Evolutionary conservation across 1,284 basidiomycete genomes (phyloP), one percentile per base, ranked within the genome.

Genomic region (Sporisorium sorghi): DNA sequence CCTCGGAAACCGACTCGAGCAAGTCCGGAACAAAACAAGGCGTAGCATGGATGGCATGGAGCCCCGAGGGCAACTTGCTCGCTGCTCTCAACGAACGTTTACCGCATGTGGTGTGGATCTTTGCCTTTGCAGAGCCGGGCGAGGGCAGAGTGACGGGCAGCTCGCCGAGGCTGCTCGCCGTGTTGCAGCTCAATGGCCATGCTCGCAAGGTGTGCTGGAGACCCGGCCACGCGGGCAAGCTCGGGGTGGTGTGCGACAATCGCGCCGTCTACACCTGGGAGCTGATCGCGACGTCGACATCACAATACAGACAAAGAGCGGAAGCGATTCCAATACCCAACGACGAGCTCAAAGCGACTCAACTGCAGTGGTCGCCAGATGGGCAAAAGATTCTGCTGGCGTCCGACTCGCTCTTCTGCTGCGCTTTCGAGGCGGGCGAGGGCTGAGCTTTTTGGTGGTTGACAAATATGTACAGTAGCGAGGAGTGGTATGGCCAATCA

Each of bases 251-350:
- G 68, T 91, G 90, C 76, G 90, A 90, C 17, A 87, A 85, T 44
- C 88, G 88, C 48, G 89, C 90, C 57, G 82, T 93, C 39, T 93
- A 91, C 83, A 88, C 88, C 12, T 93, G 92, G 92, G 92, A 90
- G 46, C 47, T 73, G 33, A 50, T 76, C n/a, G 26, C 58, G 2
- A 35, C 47, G 12, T 28, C 57, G 2, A 4, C 51, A 1, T 23
- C 9, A 6, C 50, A 61, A 21, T 76, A 58, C 46, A 43, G 54
- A 30, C 71, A 73, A 48, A 55, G 70, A 49, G 71, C 71, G 32
- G 74, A 77, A 35, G 74, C 74, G n/a, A 68, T 74, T 15, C 72
- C 74, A 19, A 64, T 77, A 37, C 74, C 74, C 23, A 73, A 60
- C 30, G 73, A 78, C 28, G 74, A 73, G 17, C 61, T 78, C 48